A percentile compares a stretch with the other conserved stretches of the same genome.
These are phyloP conservation scores for Hyaloperonospora brassicae DNA, from an alignment of 352 stramenopile genomes.

Conservation along the genomic window DNA sequence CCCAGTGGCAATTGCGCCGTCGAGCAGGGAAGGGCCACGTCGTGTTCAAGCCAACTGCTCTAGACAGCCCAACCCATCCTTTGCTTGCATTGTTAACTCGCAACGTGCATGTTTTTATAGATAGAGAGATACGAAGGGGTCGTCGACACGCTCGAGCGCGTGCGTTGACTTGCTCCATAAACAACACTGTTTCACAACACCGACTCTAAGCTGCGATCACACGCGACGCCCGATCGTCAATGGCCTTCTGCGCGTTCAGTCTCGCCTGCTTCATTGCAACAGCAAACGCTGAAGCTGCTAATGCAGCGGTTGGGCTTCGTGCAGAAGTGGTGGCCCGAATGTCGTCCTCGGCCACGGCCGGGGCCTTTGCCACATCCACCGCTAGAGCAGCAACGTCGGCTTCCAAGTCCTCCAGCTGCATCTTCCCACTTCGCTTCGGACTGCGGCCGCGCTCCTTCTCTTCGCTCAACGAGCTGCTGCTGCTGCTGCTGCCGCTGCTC, in stretches of 20 bases:
- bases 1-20: too few species aligned
- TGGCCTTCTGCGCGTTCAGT: constrained; percentile 56
- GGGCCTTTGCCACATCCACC: constrained; percentile 12
- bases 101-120: constrained; percentile 16
- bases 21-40: too few species aligned
- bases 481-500: constrained; percentile 36
- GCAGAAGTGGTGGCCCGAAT: constrained; percentile 15
- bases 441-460: constrained; percentile 23
- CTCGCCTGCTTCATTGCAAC: constrained; percentile 73
- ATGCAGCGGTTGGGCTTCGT: constrained; percentile 35
- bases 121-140: constrained; percentile 11
- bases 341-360: constrained; percentile 19
- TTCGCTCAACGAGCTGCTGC: constrained; percentile 25
- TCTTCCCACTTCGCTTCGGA: constrained; percentile 15
- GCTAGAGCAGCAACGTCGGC: constrained; percentile 22
- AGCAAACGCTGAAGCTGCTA: constrained; percentile 58
- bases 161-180: constrained; percentile 3
- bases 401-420: constrained; percentile 30
- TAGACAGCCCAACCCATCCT: too few species aligned
- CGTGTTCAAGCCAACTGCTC: too few species aligned
- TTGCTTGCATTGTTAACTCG: too few species aligned
- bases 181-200: constrained; percentile 12
- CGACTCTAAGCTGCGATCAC: constrained; percentile 26
- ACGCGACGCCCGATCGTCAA: constrained; percentile 40
- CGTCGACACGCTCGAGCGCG: neutral